Evolutionary conservation across 2,329 filamentous ascomycete species (phyloP).

Genomic region (Diaporthe helianthi): DNA sequence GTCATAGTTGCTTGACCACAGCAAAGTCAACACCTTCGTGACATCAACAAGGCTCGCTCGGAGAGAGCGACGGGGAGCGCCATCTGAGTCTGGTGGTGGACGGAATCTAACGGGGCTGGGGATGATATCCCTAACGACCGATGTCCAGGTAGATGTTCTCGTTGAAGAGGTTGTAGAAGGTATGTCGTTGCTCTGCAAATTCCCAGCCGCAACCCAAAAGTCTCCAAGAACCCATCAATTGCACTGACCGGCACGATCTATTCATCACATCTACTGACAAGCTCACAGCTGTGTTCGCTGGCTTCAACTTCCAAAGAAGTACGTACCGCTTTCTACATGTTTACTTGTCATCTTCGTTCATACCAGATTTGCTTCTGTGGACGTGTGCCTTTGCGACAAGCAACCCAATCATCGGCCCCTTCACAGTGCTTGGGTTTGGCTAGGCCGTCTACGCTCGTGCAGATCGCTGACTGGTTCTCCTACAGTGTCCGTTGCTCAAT

Average conservation of each 20-base stretch:
- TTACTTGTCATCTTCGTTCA: too few relatives aligned
- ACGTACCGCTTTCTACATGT: neutral
- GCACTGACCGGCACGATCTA: neutral
- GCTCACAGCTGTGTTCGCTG: constrained; percentile 41
- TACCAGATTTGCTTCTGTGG: neutral
- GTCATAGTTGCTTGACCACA: constrained; percentile 50
- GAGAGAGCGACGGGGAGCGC: neutral
- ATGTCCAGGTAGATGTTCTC: constrained; percentile 43
- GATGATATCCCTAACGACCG: constrained; percentile 42
- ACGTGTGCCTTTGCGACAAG: neutral
- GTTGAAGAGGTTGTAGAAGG: constrained; percentile 46
- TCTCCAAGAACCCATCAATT: neutral
- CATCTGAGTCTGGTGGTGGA: neutral
- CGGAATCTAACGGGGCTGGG: constrained; percentile 20
- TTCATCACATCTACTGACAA: neutral
- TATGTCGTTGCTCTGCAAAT: neutral
- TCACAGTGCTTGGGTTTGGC: neutral
- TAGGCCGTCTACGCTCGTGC: neutral
- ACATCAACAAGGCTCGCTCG: constrained; percentile 26
- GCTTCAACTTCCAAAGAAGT: constrained; percentile 41
- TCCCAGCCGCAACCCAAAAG: neutral
- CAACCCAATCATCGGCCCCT: too few relatives aligned
- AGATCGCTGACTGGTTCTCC: neutral
- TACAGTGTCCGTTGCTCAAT: constrained; percentile 20
- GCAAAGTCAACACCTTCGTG: constrained; percentile 54